A percentile compares a stretch with the other conserved stretches of the same genome.
Evolutionary conservation across 169 alveolate species (phyloP).

Genomic region (Eimeria acervulina): DNA sequence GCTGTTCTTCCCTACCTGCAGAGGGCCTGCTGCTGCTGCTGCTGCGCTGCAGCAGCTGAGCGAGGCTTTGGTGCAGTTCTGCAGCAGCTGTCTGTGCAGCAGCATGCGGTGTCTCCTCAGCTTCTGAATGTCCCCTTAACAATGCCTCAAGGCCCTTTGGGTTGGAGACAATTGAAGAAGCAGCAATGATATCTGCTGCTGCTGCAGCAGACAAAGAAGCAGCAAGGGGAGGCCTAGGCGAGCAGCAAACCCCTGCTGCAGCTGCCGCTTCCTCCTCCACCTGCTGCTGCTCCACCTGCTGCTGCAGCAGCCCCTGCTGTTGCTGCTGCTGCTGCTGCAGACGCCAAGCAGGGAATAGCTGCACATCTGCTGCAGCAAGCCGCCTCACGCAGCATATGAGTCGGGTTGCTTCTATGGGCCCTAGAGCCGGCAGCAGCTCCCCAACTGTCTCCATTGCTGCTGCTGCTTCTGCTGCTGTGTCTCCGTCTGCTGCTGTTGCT

Average conservation of each 20-base stretch:
- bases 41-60: conserved; percentile 29
- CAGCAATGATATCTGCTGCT: background rate
- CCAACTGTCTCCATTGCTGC: conserved; percentile 3
- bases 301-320: conserved; percentile 8
- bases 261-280: background rate
- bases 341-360: background rate
- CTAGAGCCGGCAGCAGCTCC: conserved; percentile 25
- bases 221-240: background rate
- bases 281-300: background rate
- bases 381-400: conserved; percentile 29
- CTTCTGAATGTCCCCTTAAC: background rate
- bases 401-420: conserved; percentile 28
- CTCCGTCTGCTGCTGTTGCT: conserved; percentile 18
- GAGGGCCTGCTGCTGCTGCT: background rate
- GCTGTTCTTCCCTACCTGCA: background rate
- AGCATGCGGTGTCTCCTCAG: background rate
- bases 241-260: background rate
- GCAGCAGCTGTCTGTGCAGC: background rate
- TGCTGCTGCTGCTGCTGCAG: conserved; percentile 59
- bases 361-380: conserved; percentile 40
- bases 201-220: background rate
- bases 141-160: background rate
- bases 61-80: conserved; percentile 13
- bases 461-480: conserved; percentile 27
- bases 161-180: background rate